phyloP scores from a whole-genome alignment of 352 stramenopile genomes.

The Phytophthora cactorum region DNA sequence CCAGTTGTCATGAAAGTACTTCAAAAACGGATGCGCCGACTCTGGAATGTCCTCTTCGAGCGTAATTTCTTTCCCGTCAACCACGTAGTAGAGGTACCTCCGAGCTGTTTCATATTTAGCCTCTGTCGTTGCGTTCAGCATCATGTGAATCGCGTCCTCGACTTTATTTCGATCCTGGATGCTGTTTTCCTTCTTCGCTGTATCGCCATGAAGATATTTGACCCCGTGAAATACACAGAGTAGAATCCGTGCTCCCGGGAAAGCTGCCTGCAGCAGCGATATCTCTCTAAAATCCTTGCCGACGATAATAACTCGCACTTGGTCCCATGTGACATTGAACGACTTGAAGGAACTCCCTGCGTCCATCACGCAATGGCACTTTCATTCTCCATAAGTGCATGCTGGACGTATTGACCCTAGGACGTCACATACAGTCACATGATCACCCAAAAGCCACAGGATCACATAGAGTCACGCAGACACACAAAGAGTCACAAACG shows the following conservation, averaged over 20 bases:
- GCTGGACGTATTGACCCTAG: not conserved
- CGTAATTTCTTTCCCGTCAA: not conserved
- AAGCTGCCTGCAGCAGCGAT: not conserved
- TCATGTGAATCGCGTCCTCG: not conserved
- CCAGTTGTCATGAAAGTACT: constrained; percentile 1
- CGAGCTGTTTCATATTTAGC: not conserved
- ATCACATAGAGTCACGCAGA: not conserved
- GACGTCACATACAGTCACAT: not conserved
- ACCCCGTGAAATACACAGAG: not conserved
- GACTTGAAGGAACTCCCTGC: not conserved
- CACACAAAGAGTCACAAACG: too few relatives aligned
- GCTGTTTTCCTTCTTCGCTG: not conserved
- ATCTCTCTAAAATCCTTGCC: not conserved
- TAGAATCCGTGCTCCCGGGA: not conserved
- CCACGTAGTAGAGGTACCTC: not conserved
- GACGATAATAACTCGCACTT: not conserved
- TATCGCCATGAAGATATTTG: not conserved
- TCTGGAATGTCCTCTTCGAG: not conserved
- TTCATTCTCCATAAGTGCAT: not conserved
- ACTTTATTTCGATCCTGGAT: not conserved
- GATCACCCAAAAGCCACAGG: not conserved
- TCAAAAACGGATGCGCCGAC: not conserved
- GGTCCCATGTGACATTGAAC: not conserved
- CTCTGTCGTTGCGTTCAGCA: not conserved
- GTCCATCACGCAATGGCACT: not conserved